phyloP scores from a whole-genome alignment of 2,329 filamentous ascomycete species.

The Botryosphaeria dothidea region DNA sequence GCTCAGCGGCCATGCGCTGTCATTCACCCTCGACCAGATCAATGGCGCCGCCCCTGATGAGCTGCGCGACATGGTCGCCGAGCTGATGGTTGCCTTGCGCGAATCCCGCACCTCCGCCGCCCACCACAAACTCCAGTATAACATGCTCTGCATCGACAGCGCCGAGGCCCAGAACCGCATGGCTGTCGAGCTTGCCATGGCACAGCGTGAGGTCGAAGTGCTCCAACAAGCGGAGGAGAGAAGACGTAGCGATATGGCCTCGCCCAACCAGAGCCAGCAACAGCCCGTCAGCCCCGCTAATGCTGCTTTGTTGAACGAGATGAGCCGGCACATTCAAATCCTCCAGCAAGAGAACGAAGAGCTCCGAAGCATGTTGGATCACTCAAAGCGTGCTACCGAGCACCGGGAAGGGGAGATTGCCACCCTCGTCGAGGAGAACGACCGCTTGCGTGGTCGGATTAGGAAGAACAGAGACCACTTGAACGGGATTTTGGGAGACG shows the following conservation, averaged over 20 bases:
- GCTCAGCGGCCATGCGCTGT: slow-evolving; percentile 30
- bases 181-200: slow-evolving; percentile 88
- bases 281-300: slow-evolving; percentile 55
- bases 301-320: slow-evolving; percentile 51
- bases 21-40: slow-evolving; percentile 54
- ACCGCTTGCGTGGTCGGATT: slow-evolving; percentile 78
- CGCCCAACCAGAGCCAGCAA: slow-evolving; percentile 56
- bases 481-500: slow-evolving; percentile 42
- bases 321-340: slow-evolving; percentile 60
- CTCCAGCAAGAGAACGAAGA: slow-evolving; percentile 66
- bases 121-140: slow-evolving; percentile 89
- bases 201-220: slow-evolving; percentile 83
- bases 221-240: slow-evolving; percentile 73
- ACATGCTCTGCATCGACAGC: slow-evolving; percentile 79
- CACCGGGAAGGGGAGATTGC: slow-evolving; percentile 74
- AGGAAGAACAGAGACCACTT: slow-evolving; percentile 88
- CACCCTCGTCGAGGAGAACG: slow-evolving; percentile 71
- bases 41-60: slow-evolving; percentile 53
- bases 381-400: slow-evolving; percentile 76
- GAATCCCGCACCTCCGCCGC: slow-evolving; percentile 80
- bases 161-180: slow-evolving; percentile 83
- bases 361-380: slow-evolving; percentile 65
- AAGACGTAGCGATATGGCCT: slow-evolving; percentile 57
- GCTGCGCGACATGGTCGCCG: slow-evolving; percentile 55
- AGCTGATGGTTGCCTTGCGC: slow-evolving; percentile 55